Evolutionary conservation across 208 protist genomes (phyloP).

Genomic region (Acanthamoeba divionensis): DNA sequence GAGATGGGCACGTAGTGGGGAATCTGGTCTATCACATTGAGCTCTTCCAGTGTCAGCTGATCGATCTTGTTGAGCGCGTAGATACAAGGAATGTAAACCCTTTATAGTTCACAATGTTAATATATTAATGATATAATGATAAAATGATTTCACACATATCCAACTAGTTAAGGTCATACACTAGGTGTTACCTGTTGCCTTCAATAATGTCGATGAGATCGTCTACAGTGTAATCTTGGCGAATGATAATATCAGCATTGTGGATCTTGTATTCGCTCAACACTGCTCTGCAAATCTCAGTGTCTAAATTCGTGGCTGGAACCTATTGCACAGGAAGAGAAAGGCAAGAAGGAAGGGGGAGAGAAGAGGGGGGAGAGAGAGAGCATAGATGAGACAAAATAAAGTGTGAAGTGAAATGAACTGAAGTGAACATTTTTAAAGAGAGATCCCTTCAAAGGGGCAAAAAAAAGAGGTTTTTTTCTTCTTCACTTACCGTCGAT

Average conservation of each 20-base stretch:
- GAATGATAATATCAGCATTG: constrained; percentile 93
- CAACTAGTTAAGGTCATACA: too few species aligned
- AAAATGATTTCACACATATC: too few species aligned
- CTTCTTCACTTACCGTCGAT: constrained; percentile 55
- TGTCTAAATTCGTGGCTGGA: constrained; percentile 58
- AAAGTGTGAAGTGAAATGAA: background rate
- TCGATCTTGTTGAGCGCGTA: constrained; percentile 99
- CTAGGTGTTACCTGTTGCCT: constrained; percentile 88
- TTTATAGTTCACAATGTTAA: constrained; percentile 71
- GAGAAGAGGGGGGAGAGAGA: background rate
- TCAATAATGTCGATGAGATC: constrained; percentile 98
- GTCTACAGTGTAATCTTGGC: constrained; percentile 92
- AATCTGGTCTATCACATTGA: constrained; percentile 93
- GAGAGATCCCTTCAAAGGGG: background rate
- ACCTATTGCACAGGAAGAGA: background rate
- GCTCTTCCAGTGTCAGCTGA: constrained; percentile 93
- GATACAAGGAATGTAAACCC: constrained; percentile 93
- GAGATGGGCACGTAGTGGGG: constrained; percentile 96
- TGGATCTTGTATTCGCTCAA: constrained; percentile 93
- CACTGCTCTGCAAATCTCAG: constrained; percentile 76
- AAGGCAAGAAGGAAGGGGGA: constrained; percentile 1
- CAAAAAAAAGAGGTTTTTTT: constrained; percentile 38
- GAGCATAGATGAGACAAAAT: background rate
- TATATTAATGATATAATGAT: background rate
- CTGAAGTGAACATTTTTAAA: background rate